A percentile compares a stretch with the other conserved stretches of the same genome.
phyloP scores from a whole-genome alignment of 1,284 basidiomycete species.

The Puccinia novopanici region DNA sequence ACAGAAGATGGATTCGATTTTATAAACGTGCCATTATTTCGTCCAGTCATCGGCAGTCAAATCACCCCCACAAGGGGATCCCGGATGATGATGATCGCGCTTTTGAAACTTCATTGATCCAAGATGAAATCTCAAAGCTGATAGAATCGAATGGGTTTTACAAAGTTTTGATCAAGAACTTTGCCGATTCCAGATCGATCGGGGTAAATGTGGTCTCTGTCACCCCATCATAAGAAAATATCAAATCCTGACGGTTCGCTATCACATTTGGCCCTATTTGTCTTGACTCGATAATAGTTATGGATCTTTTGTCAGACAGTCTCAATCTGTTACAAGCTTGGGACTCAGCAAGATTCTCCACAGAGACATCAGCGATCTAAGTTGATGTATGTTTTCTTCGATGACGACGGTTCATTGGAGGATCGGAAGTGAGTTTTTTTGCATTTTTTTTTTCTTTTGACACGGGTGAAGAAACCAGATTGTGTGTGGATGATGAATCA shows the following conservation, averaged over 20 bases:
- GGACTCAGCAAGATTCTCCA: neutral
- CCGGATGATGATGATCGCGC: neutral
- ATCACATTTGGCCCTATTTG: neutral
- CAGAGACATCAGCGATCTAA: slow-evolving; percentile 1
- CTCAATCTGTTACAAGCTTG: neutral
- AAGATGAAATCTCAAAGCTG: slow-evolving; percentile 21
- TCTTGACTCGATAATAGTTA: neutral
- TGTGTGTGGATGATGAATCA: neutral
- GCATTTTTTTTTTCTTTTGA: neutral
- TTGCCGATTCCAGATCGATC: neutral
- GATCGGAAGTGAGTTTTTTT: neutral
- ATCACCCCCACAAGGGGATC: no score
- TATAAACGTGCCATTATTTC: slow-evolving; percentile 33
- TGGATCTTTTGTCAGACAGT: slow-evolving; percentile 31
- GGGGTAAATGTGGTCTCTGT: neutral
- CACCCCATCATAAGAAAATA: neutral
- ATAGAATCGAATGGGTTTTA: slow-evolving; percentile 33
- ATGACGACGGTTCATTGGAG: neutral
- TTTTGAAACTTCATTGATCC: slow-evolving; percentile 7
- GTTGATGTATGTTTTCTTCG: slow-evolving; percentile 22
- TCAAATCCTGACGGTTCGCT: neutral
- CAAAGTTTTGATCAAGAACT: slow-evolving; percentile 27
- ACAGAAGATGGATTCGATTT: slow-evolving; percentile 17
- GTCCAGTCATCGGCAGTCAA: neutral
- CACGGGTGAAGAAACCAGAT: neutral